Evolutionary conservation across 2,329 filamentous ascomycete species (phyloP).

Genomic region (Aspergillus transmontanensis): DNA sequence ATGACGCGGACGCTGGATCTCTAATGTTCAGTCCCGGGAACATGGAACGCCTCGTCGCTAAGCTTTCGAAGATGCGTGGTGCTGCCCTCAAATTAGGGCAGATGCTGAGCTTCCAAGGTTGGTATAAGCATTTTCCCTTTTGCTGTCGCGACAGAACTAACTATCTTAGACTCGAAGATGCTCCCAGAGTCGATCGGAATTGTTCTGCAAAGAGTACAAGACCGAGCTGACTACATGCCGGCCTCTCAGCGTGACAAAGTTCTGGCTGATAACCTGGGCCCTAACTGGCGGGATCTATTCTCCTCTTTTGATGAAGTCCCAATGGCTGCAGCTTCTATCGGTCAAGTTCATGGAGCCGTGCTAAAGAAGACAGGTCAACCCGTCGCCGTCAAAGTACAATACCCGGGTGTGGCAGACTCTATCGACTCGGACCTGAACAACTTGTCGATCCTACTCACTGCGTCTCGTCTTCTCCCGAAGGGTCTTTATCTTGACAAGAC

Average conservation of each 20-base stretch:
- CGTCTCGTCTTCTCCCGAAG: slow-evolving; percentile 84
- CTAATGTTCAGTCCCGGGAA: slow-evolving; percentile 86
- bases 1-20: slow-evolving; percentile 63
- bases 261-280: slow-evolving; percentile 73
- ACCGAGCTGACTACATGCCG: slow-evolving; percentile 97
- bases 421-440: slow-evolving; percentile 98
- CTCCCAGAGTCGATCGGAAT: slow-evolving; percentile 83
- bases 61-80: slow-evolving; percentile 92
- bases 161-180: slow-evolving; percentile 78
- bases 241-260: slow-evolving; percentile 88
- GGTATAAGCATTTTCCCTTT: background rate
- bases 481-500: slow-evolving; percentile 96
- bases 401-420: slow-evolving; percentile 91
- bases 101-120: slow-evolving; percentile 91
- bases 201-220: slow-evolving; percentile 91
- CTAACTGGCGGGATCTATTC: slow-evolving; percentile 83
- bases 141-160: background rate
- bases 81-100: slow-evolving; percentile 96
- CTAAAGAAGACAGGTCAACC: slow-evolving; percentile 72
- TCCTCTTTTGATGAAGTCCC: slow-evolving; percentile 84
- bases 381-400: slow-evolving; percentile 96
- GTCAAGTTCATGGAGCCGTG: slow-evolving; percentile 87
- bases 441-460: slow-evolving; percentile 83
- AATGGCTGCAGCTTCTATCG: slow-evolving; percentile 93
- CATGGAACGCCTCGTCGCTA: slow-evolving; percentile 89